Percentiles rank a stretch among this genome's conserved stretches.
Evolutionary conservation across 305 asterid genomes (phyloP).

Genomic region (Coffea humblotiana): DNA sequence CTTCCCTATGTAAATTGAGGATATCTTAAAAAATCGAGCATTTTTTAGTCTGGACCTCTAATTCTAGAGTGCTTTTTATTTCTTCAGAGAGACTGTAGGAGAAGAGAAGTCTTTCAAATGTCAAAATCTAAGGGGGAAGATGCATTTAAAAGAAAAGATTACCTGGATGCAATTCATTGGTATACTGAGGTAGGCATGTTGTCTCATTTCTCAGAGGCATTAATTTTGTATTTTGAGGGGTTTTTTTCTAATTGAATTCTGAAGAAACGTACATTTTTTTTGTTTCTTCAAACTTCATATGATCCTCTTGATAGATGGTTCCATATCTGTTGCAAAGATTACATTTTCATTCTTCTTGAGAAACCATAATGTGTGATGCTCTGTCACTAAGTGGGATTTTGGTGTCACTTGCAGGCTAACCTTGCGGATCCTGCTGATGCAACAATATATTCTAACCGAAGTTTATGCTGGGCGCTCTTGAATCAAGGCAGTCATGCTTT

Average conservation of each 20-base stretch:
- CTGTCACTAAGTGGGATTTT: background rate
- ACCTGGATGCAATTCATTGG: slow-evolving; percentile 25
- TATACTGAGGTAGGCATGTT: slow-evolving; percentile 12
- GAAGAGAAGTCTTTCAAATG: background rate
- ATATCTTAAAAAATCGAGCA: too few species aligned
- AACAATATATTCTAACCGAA: slow-evolving; percentile 27
- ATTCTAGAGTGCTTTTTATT: background rate
- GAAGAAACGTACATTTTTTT: too few species aligned
- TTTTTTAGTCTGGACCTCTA: background rate
- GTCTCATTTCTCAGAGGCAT: background rate
- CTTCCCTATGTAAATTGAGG: background rate
- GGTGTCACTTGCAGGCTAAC: slow-evolving; percentile 27
- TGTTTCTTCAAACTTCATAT: background rate
- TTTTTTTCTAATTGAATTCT: background rate
- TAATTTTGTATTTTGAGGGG: background rate
- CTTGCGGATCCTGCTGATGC: slow-evolving; percentile 20
- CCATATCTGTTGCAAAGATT: background rate
- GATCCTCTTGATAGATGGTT: background rate
- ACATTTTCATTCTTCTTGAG: background rate
- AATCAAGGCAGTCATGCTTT: slow-evolving; percentile 22
- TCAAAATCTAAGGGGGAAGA: slow-evolving; percentile 17
- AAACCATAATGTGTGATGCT: background rate
- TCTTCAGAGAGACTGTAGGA: slow-evolving; percentile 19
- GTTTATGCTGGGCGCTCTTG: slow-evolving; percentile 29
- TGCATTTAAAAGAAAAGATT: slow-evolving; percentile 14